Percentiles rank a stretch among this genome's conserved stretches.
phyloP scores from a whole-genome alignment of 2,329 filamentous ascomycete genomes.

The Zymoseptoria ardabiliae region DNA sequence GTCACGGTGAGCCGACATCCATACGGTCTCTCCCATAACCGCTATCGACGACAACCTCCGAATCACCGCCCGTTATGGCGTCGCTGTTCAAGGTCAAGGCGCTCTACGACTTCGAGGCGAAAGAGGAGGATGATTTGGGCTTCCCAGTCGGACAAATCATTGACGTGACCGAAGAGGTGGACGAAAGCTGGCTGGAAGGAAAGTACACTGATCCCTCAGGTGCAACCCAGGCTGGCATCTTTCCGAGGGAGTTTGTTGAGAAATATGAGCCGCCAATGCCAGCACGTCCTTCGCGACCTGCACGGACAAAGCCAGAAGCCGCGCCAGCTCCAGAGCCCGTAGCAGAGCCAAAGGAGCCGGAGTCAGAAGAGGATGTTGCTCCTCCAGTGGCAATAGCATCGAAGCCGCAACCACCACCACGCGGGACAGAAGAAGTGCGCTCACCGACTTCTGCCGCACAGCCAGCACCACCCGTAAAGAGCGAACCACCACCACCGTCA shows the following conservation, averaged over 20 bases:
- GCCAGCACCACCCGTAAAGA: slow-evolving; percentile 9
- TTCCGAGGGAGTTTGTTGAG: slow-evolving; percentile 95
- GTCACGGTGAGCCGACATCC: background rate
- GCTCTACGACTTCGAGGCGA: slow-evolving; percentile 86
- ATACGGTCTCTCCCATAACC: background rate
- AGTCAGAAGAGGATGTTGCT: slow-evolving; percentile 20
- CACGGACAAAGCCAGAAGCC: slow-evolving; percentile 50
- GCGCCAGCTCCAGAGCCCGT: slow-evolving; percentile 27
- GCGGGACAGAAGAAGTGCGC: slow-evolving; percentile 17
- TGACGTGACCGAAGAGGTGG: slow-evolving; percentile 85
- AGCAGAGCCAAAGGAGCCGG: slow-evolving; percentile 8
- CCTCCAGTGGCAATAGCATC: slow-evolving; percentile 26
- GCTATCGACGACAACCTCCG: background rate
- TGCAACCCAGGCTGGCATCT: slow-evolving; percentile 72
- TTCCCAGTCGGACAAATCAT: slow-evolving; percentile 84
- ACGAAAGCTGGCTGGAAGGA: slow-evolving; percentile 87
- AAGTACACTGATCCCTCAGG: slow-evolving; percentile 76
- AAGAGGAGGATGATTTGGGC: slow-evolving; percentile 88
- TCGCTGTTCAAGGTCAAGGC: slow-evolving; percentile 84
- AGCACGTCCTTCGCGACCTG: slow-evolving; percentile 68
- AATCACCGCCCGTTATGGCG: slow-evolving; percentile 21
- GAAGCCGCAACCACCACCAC: slow-evolving; percentile 33
- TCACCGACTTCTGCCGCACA: slow-evolving; percentile 21
- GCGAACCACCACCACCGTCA: slow-evolving; percentile 27
- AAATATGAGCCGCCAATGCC: slow-evolving; percentile 87